A percentile compares a stretch with the other conserved stretches of the same genome.
Evolutionary conservation across 495 filamentous ascomycete genomes (phyloP).

Genomic region (Lasiosphaeria miniovina): DNA sequence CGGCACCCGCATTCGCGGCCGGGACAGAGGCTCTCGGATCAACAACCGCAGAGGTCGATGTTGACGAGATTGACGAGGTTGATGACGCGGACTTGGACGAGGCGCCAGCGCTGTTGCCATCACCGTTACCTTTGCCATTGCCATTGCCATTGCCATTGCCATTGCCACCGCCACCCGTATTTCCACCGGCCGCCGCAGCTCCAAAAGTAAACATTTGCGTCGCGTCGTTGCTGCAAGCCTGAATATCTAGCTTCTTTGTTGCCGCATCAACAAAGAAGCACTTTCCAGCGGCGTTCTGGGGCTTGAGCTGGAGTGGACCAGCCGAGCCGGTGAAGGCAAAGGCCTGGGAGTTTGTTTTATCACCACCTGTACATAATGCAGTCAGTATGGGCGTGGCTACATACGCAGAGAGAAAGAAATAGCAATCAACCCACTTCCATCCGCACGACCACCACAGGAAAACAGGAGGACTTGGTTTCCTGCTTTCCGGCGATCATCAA

Average conservation of each 20-base stretch:
- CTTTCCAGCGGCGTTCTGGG: conserved; percentile 39
- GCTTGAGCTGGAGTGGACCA: conserved; percentile 41
- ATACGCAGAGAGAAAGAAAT: neutral
- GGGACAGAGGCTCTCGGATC: neutral
- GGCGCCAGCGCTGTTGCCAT: conserved; percentile 4
- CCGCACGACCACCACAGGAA: conserved; percentile 55
- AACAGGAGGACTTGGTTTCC: conserved; percentile 52
- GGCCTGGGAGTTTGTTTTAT: conserved; percentile 48
- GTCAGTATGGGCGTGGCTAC: conserved; percentile 10
- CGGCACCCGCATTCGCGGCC: neutral
- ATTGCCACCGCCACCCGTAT: conserved; percentile 5
- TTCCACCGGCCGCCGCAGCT: conserved; percentile 12
- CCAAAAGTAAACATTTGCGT: conserved; percentile 49
- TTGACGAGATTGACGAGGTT: conserved; percentile 19
- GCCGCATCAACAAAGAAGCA: conserved; percentile 45
- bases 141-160: conserved; percentile 12
- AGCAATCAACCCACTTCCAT: conserved; percentile 35
- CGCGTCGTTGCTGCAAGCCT: conserved; percentile 40
- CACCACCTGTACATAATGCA: conserved; percentile 30
- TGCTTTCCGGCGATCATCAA: conserved; percentile 45
- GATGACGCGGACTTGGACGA: conserved; percentile 2
- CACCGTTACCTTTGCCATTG: conserved; percentile 9
- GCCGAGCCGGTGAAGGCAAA: conserved; percentile 44
- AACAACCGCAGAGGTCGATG: neutral
- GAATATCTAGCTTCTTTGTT: conserved; percentile 41